Evolutionary conservation across 78 protist species (phyloP).

Genomic region (Dictyostelium discoideum): DNA sequence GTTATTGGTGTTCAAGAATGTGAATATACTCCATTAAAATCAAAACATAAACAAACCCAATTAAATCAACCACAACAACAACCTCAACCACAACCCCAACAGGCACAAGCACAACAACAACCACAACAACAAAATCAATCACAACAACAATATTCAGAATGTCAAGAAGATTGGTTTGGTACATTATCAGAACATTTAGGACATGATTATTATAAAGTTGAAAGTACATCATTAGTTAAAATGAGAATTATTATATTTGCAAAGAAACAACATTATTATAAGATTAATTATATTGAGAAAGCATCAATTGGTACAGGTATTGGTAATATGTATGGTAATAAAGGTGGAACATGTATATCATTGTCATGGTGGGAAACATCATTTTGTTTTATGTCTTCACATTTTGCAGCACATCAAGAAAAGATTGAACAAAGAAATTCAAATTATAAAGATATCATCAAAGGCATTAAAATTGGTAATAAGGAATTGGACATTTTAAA

Average conservation of each 20-base stretch:
- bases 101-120: constrained; percentile 3
- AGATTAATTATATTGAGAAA: constrained; percentile 48
- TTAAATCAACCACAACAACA: not conserved
- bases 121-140: not conserved
- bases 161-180: constrained; percentile 73
- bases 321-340: constrained; percentile 89
- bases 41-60: not conserved
- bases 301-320: constrained; percentile 64
- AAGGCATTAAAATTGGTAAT: constrained; percentile 37
- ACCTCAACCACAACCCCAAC: not conserved
- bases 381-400: constrained; percentile 86
- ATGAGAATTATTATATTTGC: constrained; percentile 67
- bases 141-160: not conserved
- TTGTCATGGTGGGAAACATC: constrained; percentile 63
- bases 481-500: constrained; percentile 27
- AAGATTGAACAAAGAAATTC: constrained; percentile 74
- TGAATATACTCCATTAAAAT: not conserved
- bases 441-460: constrained; percentile 81
- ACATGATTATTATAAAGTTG: constrained; percentile 23
- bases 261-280: constrained; percentile 60
- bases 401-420: constrained; percentile 91
- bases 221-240: constrained; percentile 53
- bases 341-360: constrained; percentile 89
- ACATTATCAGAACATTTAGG: constrained; percentile 72
- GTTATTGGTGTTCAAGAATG: constrained; percentile 76